Evolutionary conservation across 2,329 filamentous ascomycete species (phyloP).

Genomic region (Periconia digitata): DNA sequence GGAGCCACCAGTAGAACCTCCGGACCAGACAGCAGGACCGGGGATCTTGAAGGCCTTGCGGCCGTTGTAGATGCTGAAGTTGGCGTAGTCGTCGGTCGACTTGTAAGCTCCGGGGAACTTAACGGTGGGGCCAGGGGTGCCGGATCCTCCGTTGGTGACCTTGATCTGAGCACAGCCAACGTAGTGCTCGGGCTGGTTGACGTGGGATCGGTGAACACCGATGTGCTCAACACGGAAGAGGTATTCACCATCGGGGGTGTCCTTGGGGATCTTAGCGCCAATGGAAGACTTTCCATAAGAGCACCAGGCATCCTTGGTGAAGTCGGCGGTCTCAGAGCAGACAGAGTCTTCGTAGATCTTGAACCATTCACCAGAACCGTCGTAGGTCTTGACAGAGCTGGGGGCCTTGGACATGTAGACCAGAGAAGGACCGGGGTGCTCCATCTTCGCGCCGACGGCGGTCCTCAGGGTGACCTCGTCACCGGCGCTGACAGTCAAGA

Average conservation of each 20-base stretch:
- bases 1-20: too few species aligned
- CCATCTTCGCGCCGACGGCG: conserved; percentile 46
- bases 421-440: conserved; percentile 16
- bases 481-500: conserved; percentile 36
- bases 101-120: conserved; percentile 42
- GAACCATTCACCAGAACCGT: conserved; percentile 22
- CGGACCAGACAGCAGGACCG: conserved; percentile 23
- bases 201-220: conserved; percentile 42
- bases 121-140: conserved; percentile 39
- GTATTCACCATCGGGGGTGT: conserved; percentile 48
- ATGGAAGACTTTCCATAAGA: conserved; percentile 10
- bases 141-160: conserved; percentile 42
- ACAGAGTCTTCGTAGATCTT: conserved; percentile 13
- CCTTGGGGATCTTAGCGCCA: conserved; percentile 40
- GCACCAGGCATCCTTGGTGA: not conserved
- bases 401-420: conserved; percentile 25
- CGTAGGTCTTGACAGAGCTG: conserved; percentile 8
- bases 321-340: conserved; percentile 5
- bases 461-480: conserved; percentile 46
- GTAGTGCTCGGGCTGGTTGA: conserved; percentile 47
- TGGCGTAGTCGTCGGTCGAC: conserved; percentile 30
- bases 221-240: conserved; percentile 51
- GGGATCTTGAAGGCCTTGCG: conserved; percentile 27
- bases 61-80: conserved; percentile 34
- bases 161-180: conserved; percentile 50